These are phyloP conservation scores for Trichophyton simii DNA, from an alignment of 2,329 filamentous ascomycete species.

Conservation along the genomic window DNA sequence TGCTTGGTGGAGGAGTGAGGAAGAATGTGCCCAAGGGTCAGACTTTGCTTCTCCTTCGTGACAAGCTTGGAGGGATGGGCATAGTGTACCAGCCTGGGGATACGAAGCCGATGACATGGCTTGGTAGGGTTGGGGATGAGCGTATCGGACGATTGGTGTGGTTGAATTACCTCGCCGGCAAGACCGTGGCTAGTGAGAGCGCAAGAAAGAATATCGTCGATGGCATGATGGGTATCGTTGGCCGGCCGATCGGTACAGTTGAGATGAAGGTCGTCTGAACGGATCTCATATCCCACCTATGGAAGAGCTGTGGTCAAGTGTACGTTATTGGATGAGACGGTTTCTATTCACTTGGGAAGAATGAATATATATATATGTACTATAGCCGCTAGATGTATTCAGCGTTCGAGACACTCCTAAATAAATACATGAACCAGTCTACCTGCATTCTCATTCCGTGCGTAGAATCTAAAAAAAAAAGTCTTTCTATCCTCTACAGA, in stretches of 20 bases:
- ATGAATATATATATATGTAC: not conserved
- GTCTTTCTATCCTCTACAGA: not conserved
- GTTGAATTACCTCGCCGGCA: conserved; percentile 80
- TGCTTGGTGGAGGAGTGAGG: conserved; percentile 62
- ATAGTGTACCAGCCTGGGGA: conserved; percentile 50
- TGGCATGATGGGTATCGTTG: conserved; percentile 77
- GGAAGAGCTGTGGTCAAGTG: not conserved
- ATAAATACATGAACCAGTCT: not conserved
- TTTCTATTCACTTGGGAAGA: not conserved
- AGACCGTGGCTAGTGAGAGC: conserved; percentile 71
- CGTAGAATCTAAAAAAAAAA: too few relatives aligned
- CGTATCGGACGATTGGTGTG: conserved; percentile 69
- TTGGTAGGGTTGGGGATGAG: conserved; percentile 68
- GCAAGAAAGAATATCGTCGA: conserved; percentile 73
- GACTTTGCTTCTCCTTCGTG: conserved; percentile 61
- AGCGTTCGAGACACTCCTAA: not conserved
- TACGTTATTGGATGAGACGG: not conserved
- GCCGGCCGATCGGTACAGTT: conserved; percentile 75
- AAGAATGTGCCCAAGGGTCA: conserved; percentile 64
- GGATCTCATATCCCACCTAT: too few relatives aligned
- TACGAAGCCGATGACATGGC: conserved; percentile 36
- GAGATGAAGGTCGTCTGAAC: conserved; percentile 54
- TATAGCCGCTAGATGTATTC: not conserved
- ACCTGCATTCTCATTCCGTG: not conserved
- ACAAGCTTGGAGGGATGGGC: conserved; percentile 51